Percentiles rank a stretch among this genome's conserved stretches.
phyloP scores from a whole-genome alignment of 2,329 filamentous ascomycete species.

The Microcyclosporella mali region DNA sequence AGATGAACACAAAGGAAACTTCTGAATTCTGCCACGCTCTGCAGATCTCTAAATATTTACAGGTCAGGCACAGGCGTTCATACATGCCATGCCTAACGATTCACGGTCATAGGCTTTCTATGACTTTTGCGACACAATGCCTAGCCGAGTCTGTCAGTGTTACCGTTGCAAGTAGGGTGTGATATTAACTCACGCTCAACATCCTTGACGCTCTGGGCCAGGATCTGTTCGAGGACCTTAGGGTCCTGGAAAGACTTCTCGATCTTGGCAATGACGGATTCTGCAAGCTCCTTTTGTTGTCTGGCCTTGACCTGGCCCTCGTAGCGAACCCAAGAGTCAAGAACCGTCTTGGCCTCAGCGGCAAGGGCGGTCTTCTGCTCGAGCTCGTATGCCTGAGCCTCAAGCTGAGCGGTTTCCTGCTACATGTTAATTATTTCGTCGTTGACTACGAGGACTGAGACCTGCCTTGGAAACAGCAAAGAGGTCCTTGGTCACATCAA shows the following conservation, averaged over 20 bases:
- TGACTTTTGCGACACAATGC: constrained; percentile 24
- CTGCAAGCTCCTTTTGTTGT: constrained; percentile 93
- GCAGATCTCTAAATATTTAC: constrained; percentile 23
- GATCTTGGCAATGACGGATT: constrained; percentile 92
- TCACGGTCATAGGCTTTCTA: constrained; percentile 9
- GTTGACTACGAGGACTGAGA: neutral
- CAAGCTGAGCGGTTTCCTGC: constrained; percentile 92
- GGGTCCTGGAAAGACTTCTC: constrained; percentile 98
- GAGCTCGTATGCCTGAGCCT: constrained; percentile 92
- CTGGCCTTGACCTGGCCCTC: constrained; percentile 98
- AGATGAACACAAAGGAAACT: constrained; percentile 13
- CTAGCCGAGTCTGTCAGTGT: constrained; percentile 12
- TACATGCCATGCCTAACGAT: neutral
- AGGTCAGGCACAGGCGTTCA: constrained; percentile 7
- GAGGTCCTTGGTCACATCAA: constrained; percentile 93
- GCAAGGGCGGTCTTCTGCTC: constrained; percentile 93
- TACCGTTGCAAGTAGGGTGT: neutral
- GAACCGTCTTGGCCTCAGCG: constrained; percentile 85
- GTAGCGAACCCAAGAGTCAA: constrained; percentile 98
- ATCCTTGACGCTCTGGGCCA: constrained; percentile 92
- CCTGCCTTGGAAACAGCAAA: constrained; percentile 96
- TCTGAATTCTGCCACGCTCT: constrained; percentile 15
- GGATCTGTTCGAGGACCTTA: constrained; percentile 93
- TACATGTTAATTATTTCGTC: constrained; percentile 1
- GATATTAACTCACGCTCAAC: constrained; percentile 70